Conservation (phyloP, 176 grass and related monocot species). For the Musa schizocarpa region DNA sequence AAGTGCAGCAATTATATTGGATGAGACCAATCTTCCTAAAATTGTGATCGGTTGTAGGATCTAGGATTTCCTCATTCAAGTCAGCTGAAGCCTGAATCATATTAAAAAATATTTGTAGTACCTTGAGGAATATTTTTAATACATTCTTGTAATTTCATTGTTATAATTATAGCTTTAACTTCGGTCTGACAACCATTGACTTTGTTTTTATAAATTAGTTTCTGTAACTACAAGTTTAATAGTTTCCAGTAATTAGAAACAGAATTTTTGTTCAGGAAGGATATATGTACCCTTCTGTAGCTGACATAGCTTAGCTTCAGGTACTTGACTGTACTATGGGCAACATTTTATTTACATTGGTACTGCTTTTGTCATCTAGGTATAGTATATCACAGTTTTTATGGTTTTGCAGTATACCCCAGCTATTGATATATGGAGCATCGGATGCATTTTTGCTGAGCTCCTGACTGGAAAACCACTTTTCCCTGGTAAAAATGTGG, state of each 20-base stretch:
- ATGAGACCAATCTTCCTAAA: too few relatives aligned
- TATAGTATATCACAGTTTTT: neutral
- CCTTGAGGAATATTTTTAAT: neutral
- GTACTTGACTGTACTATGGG: neutral
- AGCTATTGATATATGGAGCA: slow-evolving; percentile 26
- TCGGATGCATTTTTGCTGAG: slow-evolving; percentile 23
- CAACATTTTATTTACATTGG: neutral
- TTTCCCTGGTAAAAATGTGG: slow-evolving; percentile 25
- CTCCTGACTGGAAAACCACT: slow-evolving; percentile 14
- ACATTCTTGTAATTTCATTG: neutral
- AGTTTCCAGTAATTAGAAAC: slow-evolving; percentile 3
- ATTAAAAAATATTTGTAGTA: neutral
- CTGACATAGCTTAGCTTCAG: neutral
- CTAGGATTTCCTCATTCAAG: too few relatives aligned
- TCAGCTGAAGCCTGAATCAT: too few relatives aligned
- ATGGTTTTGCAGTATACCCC: slow-evolving; percentile 16
- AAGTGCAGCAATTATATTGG: too few relatives aligned
- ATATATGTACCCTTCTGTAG: neutral
- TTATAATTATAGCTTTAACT: neutral
- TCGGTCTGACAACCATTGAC: neutral
- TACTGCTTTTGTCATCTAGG: neutral
- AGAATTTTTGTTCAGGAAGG: slow-evolving; percentile 2
- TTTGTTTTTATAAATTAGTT: neutral
- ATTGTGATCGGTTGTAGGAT: too few relatives aligned
- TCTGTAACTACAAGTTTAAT: neutral